Evolutionary conservation across 2,329 filamentous ascomycete genomes (phyloP), one percentile per base, ranked within the genome.

Genomic region (Epichloe gansuensis): DNA sequence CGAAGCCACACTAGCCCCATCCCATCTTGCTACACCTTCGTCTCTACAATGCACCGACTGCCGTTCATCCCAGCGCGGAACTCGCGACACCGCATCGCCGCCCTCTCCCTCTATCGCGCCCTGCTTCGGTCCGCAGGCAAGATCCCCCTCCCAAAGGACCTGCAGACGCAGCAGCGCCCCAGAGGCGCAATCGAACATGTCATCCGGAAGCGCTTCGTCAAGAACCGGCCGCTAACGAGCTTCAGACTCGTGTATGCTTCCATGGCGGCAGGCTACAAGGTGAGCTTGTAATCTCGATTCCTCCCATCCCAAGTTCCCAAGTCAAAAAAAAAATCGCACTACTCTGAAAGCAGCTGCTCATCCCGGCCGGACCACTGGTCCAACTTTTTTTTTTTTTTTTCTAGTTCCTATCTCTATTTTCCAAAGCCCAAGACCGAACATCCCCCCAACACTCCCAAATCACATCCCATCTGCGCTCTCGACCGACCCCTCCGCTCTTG

Each of bases 71-170:
- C 77, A 35, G 71, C 73, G 54, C 71, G 69, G 53, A 71, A 70
- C 55, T 72, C 74, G 59, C 74, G 75, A 55, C 78, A 81, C 61
- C 72, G 78, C 55, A 63, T 61, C 60, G 77, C 78, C 61, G 77
- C 80, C 62, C 75, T 87, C 56, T 83, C 85, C 49, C 79, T 91
- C 47, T 90, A 84, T 68, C 77, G 83, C 56, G 81, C 84, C 38
- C 77, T 91, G 51, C 68, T 89, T 50, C 74, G 74, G 55, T 75
- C 80, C 66, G 80, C 74, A 53, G 65, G 70, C 34, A 70, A 66
- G 41, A 67, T 85, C 36, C 68, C 74, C 1, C 67, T 87, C 2
- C 74, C 78, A 1, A 59, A 71, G 61, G 69, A 78, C 46, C 49
- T 61, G 4, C 56, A 35, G 60, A 35, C 5, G 2, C 3, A 6